A percentile compares a stretch with the other conserved stretches of the same genome.
Evolutionary conservation across 352 stramenopile genomes (phyloP).

Genomic region (Phytophthora multivora): DNA sequence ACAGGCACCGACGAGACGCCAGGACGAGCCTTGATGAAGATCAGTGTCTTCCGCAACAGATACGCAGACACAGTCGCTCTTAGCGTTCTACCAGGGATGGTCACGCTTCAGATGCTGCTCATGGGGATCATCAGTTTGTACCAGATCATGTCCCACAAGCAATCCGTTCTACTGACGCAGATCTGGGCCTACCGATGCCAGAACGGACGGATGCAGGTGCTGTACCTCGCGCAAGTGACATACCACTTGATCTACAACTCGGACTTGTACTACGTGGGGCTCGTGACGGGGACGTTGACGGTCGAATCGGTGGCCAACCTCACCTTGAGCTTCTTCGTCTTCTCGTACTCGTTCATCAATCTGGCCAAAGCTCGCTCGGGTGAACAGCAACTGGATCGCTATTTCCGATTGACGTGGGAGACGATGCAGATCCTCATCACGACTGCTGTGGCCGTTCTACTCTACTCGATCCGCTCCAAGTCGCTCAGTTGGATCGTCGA

Average conservation of each 20-base stretch:
- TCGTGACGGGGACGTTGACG: conserved; percentile 30
- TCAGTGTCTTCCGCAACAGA: conserved; percentile 29
- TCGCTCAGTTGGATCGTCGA: conserved; percentile 30
- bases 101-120: conserved; percentile 33
- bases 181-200: conserved; percentile 29
- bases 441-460: conserved; percentile 6
- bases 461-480: conserved; percentile 13
- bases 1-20: conserved; percentile 13
- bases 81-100: conserved; percentile 30
- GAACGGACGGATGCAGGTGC: conserved; percentile 28
- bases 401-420: conserved; percentile 38
- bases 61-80: conserved; percentile 28
- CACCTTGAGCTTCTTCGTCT: conserved; percentile 27
- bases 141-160: conserved; percentile 33
- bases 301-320: conserved; percentile 27
- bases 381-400: conserved; percentile 37
- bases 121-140: conserved; percentile 34
- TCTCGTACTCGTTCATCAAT: conserved; percentile 35
- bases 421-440: conserved; percentile 26
- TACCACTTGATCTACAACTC: conserved; percentile 27
- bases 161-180: conserved; percentile 20
- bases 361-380: conserved; percentile 28
- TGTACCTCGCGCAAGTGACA: conserved; percentile 23
- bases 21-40: conserved; percentile 27
- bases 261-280: conserved; percentile 24